Percentiles rank a stretch among this genome's conserved stretches.
Conservation (phyloP, 768 basidiomycete species). For the Daedaleopsis nitida region DNA sequence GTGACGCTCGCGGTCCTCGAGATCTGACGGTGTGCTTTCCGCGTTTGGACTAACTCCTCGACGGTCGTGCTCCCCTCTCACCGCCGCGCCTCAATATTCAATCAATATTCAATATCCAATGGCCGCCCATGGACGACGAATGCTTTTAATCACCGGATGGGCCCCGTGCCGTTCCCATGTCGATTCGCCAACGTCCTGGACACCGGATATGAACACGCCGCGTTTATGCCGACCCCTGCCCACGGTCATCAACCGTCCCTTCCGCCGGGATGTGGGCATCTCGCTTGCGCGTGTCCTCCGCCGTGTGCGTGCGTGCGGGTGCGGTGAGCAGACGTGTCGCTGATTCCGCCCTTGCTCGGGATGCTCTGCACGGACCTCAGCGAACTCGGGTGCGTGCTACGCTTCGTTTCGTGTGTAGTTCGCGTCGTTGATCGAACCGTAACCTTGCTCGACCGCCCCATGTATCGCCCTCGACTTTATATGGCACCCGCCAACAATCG, state of each 20-base stretch:
- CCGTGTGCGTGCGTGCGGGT: not conserved
- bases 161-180: not conserved
- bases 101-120: no score
- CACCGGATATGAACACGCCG: not conserved
- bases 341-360: constrained; percentile 25
- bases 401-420: not conserved
- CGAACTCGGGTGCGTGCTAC: constrained; percentile 24
- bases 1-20: not conserved
- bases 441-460: not conserved
- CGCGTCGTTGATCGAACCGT: not conserved
- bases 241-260: not conserved
- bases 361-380: constrained; percentile 20
- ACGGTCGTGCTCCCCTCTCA: not conserved
- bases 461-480: not conserved
- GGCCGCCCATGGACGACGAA: no score
- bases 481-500: not conserved
- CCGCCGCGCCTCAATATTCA: no score
- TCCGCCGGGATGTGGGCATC: no score
- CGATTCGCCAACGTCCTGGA: not conserved
- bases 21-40: not conserved
- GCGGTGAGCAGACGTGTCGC: constrained; percentile 21
- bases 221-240: not conserved
- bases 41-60: not conserved
- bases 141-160: not conserved
- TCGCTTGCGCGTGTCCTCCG: no score